Evolutionary conservation across 768 basidiomycete species (phyloP), one percentile per base, ranked within the genome.

Genomic region (Boletus rubescentipes): DNA sequence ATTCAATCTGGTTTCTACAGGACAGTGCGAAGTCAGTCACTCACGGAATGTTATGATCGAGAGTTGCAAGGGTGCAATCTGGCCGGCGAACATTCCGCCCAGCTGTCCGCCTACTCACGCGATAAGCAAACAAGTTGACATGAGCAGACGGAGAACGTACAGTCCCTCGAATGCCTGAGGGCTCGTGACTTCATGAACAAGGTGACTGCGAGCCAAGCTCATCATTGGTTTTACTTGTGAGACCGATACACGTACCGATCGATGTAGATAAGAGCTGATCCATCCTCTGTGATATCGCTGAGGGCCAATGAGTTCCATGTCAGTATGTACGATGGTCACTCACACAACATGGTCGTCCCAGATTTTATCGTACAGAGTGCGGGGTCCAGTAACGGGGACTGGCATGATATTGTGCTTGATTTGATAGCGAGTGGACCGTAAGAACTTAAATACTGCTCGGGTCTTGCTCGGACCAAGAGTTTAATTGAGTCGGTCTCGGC

Each of bases 301-400:
- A 41, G 60, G 38, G 20, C 3, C 29, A 29, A 30, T 61, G 46
- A 66, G 53, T 20, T 49, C 11, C 16, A 36, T n/a, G 35, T 49
- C 52, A 50, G 43, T 47, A 70, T 26, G 34, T 4, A 43, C 30
- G 23, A 10, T 15, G 12, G 46, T 47, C 30, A 60, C 90, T 57
- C 64, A 93, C 85, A 98, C 89, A 66, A 96, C 84, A 75, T 98
- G 96, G 69, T 98, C 93, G 61, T 97, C 93, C 86, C 91, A 97
- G 59, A 98, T 93, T 77, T 98, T 98, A 75, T 98, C 96, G 73
- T 98, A 97, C 30, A 98, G 79, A 34, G 96, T 98, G 57, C 93
- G 86, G 10, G 93, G 92, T 20, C 78, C 72, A 49, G 75, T 61
- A 16, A 78, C 71, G n/a, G 82, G 72, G 31, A 74, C 77, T 40